These are phyloP conservation scores for Lecanicillium sp. DNA, from an alignment of 2,329 filamentous ascomycete species.

Conservation along the genomic window DNA sequence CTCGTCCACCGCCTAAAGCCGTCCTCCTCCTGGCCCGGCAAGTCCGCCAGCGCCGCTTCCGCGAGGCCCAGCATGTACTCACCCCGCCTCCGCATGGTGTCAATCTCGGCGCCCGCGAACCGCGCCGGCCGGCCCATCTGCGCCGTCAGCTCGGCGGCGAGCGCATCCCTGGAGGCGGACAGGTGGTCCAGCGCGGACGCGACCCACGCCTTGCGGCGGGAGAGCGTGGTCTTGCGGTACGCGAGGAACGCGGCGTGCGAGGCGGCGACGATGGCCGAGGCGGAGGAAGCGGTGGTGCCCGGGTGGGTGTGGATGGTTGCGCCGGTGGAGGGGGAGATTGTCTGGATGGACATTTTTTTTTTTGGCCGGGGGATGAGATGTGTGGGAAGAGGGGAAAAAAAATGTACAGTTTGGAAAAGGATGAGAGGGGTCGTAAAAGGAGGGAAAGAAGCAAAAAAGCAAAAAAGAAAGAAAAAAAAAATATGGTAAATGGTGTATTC, in stretches of 20 bases:
- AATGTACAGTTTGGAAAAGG: too few relatives aligned
- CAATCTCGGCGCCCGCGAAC: slow-evolving; percentile 76
- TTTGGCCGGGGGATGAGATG: too few relatives aligned
- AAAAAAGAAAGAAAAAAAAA: too few relatives aligned
- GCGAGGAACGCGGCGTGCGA: slow-evolving; percentile 69
- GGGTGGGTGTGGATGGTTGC: slow-evolving; percentile 56
- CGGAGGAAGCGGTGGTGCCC: slow-evolving; percentile 51
- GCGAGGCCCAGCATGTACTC: slow-evolving; percentile 83
- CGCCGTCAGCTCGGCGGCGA: slow-evolving; percentile 78
- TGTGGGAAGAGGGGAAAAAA: too few relatives aligned
- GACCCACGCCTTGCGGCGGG: slow-evolving; percentile 73
- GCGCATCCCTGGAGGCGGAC: slow-evolving; percentile 63
- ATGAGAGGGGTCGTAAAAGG: too few relatives aligned
- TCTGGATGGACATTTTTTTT: too few relatives aligned
- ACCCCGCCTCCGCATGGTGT: slow-evolving; percentile 76
- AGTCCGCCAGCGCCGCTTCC: slow-evolving; percentile 70
- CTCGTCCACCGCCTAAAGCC: slow-evolving; percentile 87
- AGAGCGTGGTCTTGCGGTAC: slow-evolving; percentile 68
- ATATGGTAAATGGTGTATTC: too few relatives aligned
- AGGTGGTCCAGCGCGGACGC: slow-evolving; percentile 71
- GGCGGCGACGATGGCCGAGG: slow-evolving; percentile 44
- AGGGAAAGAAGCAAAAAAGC: too few relatives aligned
- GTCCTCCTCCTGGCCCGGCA: slow-evolving; percentile 73
- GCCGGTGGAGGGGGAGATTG: slow-evolving; percentile 66
- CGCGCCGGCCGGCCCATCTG: slow-evolving; percentile 94